Evolutionary conservation across 805 yeast genomes (phyloP), one percentile per base, ranked within the genome.

Genomic region (Kazachstania psychrophila): DNA sequence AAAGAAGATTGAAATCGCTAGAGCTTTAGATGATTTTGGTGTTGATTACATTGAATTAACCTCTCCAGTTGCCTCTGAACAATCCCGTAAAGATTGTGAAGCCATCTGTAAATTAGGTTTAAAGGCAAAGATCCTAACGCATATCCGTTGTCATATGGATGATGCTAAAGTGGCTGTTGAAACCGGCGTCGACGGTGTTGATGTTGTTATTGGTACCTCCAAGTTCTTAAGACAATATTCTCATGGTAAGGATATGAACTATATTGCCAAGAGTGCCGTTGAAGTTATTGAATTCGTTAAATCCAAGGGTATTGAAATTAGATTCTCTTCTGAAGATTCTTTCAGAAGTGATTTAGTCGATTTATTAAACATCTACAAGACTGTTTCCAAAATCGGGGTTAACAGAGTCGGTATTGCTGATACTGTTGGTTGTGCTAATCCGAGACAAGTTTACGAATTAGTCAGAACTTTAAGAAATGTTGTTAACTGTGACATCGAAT

Each of bases 351-450:
- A 89, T 62, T 75, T 92, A 51, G 97, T 89, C 40, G 98, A 89
- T 58, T 70, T 89, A 59, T 75, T 89, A 57, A 89, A 89, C 69
- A 92, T 89, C 52, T 89, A 89, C 72, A 82, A 87, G 65, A 87
- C 96, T 19, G 98, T 89, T 47, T 94, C 84, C 70, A 84, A 86
- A 69, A 85, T 89, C 51, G 98, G 98, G 55, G 98, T 89, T 45
- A 87, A 92, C 73, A 79, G 98, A 66, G 96, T 89, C 38, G 98
- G 98, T 68, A 89, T 89, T 67, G 98, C 98, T 49, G 98, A 89
- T 62, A 89, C 98, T 25, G 98, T 89, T 40, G 98, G 98, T 34
- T 82, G 97, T 63, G 98, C 98, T 47, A 89, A 89, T 70, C 98
- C 98, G 54, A 79, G 98, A 68, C 97, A 92, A 67, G 98, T 89